These are phyloP conservation scores for Angomonas ambiguus DNA, from an alignment of 208 protist genomes.

Conservation along the genomic window DNA sequence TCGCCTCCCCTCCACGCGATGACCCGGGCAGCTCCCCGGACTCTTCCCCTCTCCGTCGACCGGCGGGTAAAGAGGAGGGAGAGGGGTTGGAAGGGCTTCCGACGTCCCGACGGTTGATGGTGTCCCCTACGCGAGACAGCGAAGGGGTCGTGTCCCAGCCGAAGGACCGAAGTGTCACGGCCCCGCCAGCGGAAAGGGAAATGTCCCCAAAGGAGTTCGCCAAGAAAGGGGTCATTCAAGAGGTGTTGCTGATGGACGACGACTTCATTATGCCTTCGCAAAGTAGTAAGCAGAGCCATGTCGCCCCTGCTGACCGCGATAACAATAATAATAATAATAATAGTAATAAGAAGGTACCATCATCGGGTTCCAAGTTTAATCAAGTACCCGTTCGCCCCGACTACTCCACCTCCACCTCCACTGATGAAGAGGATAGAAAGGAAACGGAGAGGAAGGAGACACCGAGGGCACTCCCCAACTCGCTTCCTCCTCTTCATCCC, in stretches of 20 bases:
- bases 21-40: not conserved
- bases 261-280: not conserved
- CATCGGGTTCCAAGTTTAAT: not conserved
- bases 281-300: no score
- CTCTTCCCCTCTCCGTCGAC: not conserved
- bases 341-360: not conserved
- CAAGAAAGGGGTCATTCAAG: not conserved
- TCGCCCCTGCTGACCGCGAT: no score
- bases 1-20: constrained; percentile 1
- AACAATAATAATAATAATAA: not conserved
- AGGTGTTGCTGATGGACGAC: not conserved
- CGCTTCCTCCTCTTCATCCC: constrained; percentile 4
- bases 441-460: not conserved
- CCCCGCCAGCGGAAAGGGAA: not conserved
- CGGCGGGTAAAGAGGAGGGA: not conserved
- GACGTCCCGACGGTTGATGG: not conserved
- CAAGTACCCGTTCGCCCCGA: not conserved
- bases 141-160: constrained; percentile 12
- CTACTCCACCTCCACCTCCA: not conserved
- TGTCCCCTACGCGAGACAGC: not conserved
- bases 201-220: not conserved
- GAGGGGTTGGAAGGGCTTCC: not conserved
- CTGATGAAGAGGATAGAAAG: not conserved
- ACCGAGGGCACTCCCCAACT: not conserved
- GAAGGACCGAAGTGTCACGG: constrained; percentile 32